Evolutionary conservation across 2,329 filamentous ascomycete species (phyloP).

Genomic region (Colletotrichum musae): DNA sequence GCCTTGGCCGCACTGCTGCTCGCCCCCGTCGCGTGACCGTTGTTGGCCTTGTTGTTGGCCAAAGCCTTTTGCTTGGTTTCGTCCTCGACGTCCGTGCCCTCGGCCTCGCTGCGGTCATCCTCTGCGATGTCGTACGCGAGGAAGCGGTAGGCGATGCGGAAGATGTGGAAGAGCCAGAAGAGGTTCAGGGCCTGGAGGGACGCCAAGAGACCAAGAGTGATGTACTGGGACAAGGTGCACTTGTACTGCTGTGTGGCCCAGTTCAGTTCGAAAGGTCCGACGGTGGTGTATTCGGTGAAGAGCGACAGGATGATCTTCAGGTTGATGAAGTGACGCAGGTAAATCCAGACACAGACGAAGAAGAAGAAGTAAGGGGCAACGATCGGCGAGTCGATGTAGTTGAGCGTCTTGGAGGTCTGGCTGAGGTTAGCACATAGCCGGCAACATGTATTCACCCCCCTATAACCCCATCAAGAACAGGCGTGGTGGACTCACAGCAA

Average conservation of each 20-base stretch:
- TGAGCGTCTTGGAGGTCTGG: conserved; percentile 90
- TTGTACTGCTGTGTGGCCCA: conserved; percentile 86
- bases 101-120: conserved; percentile 80
- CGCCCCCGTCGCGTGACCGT: conserved; percentile 36
- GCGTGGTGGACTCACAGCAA: conserved; percentile 76
- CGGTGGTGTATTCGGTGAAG: conserved; percentile 80
- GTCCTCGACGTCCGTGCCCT: conserved; percentile 71
- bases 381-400: conserved; percentile 86
- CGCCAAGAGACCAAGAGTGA: conserved; percentile 75
- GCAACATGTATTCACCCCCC: too few relatives aligned
- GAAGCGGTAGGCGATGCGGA: conserved; percentile 81
- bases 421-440: conserved; percentile 30
- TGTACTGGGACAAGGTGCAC: conserved; percentile 77
- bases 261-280: conserved; percentile 82
- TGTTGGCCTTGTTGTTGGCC: conserved; percentile 29
- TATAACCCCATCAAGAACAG: background rate
- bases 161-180: conserved; percentile 86
- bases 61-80: conserved; percentile 43
- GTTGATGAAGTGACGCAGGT: conserved; percentile 90
- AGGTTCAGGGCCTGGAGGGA: conserved; percentile 82
- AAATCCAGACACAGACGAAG: conserved; percentile 89
- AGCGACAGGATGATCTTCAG: conserved; percentile 82
- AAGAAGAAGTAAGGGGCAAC: conserved; percentile 87
- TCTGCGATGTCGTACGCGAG: conserved; percentile 72
- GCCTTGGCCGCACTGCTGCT: conserved; percentile 25